These are phyloP conservation scores for Neofusicoccum umdonicola DNA, from an alignment of 2,329 filamentous ascomycete species.

Conservation along the genomic window DNA sequence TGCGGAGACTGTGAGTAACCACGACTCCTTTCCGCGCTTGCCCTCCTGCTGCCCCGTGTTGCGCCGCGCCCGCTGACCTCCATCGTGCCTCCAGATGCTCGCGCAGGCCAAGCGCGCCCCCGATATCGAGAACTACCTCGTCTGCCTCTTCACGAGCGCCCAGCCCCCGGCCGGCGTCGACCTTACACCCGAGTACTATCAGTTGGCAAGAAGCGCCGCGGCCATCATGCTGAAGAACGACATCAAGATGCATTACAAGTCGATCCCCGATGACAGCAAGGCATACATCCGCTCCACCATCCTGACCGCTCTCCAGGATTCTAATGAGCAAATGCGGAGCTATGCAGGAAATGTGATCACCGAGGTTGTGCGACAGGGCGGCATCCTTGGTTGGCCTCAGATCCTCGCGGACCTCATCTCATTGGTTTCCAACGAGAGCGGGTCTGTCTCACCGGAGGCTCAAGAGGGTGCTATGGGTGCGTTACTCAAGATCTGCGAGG, in stretches of 20 bases:
- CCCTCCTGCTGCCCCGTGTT: constrained; percentile 1
- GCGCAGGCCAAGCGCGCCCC: constrained; percentile 81
- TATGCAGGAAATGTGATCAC: constrained; percentile 93
- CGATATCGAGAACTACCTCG: constrained; percentile 96
- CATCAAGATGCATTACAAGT: constrained; percentile 70
- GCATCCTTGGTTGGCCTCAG: constrained; percentile 87
- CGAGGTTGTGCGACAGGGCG: constrained; percentile 80
- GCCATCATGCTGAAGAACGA: constrained; percentile 97
- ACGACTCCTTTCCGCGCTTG: constrained; percentile 13
- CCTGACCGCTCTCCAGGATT: constrained; percentile 76
- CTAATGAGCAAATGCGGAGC: constrained; percentile 76
- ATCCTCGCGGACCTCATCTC: constrained; percentile 78
- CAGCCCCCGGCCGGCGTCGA: constrained; percentile 60
- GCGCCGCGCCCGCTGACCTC: neutral
- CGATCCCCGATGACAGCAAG: constrained; percentile 71
- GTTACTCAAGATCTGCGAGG: constrained; percentile 92
- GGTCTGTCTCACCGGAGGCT: constrained; percentile 65
- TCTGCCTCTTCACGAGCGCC: constrained; percentile 78
- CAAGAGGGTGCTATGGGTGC: constrained; percentile 95
- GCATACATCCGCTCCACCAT: constrained; percentile 76
- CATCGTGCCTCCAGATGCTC: constrained; percentile 70
- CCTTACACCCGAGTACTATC: constrained; percentile 61
- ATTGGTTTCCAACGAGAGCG: constrained; percentile 70
- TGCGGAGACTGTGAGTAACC: constrained; percentile 72
- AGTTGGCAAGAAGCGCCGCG: constrained; percentile 78